Evolutionary conservation across 2,329 filamentous ascomycete genomes (phyloP).

Genomic region (Fusarium sp.): DNA sequence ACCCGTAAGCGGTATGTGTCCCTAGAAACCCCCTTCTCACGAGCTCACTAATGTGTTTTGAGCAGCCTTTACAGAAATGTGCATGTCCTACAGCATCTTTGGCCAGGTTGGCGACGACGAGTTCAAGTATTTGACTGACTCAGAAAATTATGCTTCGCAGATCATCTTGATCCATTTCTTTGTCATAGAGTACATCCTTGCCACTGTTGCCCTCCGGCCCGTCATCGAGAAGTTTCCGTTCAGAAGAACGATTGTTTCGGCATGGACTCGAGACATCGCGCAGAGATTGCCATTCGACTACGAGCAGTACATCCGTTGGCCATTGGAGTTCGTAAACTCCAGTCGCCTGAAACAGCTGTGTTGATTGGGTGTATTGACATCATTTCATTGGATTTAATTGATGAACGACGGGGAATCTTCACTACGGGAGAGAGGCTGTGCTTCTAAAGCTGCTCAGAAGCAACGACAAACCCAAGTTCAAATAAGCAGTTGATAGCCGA

Average conservation of each 20-base stretch:
- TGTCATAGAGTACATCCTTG: conserved; percentile 28
- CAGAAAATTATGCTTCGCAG: conserved; percentile 20
- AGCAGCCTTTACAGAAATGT: conserved; percentile 2
- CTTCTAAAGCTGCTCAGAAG: too few species aligned
- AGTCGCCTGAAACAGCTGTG: background rate
- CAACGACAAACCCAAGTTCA: too few species aligned
- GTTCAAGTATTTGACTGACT: conserved; percentile 26
- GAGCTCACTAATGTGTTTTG: background rate
- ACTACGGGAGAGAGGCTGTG: too few species aligned
- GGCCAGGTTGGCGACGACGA: conserved; percentile 16
- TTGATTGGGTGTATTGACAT: background rate
- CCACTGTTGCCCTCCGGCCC: conserved; percentile 1
- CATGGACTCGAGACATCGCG: conserved; percentile 24
- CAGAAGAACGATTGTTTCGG: conserved; percentile 7
- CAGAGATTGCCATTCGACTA: conserved; percentile 12
- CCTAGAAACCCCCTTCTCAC: rapidly evolving
- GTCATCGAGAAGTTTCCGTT: conserved; percentile 31
- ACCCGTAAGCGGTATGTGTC: conserved; percentile 13
- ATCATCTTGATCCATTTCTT: conserved; percentile 37
- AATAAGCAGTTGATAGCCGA: too few species aligned
- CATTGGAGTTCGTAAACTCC: conserved; percentile 12
- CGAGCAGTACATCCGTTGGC: conserved; percentile 25
- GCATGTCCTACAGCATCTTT: conserved; percentile 13
- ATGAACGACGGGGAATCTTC: too few species aligned
- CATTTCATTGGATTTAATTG: too few species aligned